Percentiles rank a stretch among this genome's conserved stretches.
These are phyloP conservation scores for Hyphodiscus sp. DNA, from an alignment of 2,329 filamentous ascomycete species.

Conservation along the genomic window DNA sequence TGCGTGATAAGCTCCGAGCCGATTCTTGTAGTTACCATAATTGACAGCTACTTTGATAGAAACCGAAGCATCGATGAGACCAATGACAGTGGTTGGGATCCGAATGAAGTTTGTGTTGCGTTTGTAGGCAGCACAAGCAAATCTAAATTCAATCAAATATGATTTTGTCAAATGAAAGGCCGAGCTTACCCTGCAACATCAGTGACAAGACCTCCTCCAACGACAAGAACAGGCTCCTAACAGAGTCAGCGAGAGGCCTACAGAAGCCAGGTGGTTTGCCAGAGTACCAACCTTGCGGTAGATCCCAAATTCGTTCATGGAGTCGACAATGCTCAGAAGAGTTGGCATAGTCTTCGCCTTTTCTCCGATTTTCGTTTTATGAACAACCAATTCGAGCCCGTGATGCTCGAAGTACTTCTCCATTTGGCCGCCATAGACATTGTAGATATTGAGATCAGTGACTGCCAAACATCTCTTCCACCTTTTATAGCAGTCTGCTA, in stretches of 20 bases:
- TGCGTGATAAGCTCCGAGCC: slow-evolving; percentile 66
- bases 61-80: slow-evolving; percentile 68
- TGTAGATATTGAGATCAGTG: slow-evolving; percentile 66
- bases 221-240: no score
- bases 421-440: slow-evolving; percentile 60
- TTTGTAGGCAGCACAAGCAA: slow-evolving; percentile 65
- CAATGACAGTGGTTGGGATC: slow-evolving; percentile 68
- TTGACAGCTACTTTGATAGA: slow-evolving; percentile 76
- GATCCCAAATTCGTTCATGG: slow-evolving; percentile 68
- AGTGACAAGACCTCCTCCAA: no score
- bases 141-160: slow-evolving; percentile 37
- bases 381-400: slow-evolving; percentile 54
- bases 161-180: slow-evolving; percentile 5
- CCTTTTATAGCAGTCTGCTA: slow-evolving; percentile 57
- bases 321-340: slow-evolving; percentile 61
- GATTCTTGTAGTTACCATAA: slow-evolving; percentile 71
- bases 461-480: slow-evolving; percentile 63
- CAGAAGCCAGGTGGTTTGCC: background rate
- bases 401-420: slow-evolving; percentile 61
- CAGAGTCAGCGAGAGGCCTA: no score
- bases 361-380: slow-evolving; percentile 69
- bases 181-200: no score
- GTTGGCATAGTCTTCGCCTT: slow-evolving; percentile 70
- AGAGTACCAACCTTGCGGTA: slow-evolving; percentile 47
- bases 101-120: slow-evolving; percentile 69